Base-by-base conservation (phyloP, 371 early-diverging fungal genomes). In the Mucor indicus region DNA sequence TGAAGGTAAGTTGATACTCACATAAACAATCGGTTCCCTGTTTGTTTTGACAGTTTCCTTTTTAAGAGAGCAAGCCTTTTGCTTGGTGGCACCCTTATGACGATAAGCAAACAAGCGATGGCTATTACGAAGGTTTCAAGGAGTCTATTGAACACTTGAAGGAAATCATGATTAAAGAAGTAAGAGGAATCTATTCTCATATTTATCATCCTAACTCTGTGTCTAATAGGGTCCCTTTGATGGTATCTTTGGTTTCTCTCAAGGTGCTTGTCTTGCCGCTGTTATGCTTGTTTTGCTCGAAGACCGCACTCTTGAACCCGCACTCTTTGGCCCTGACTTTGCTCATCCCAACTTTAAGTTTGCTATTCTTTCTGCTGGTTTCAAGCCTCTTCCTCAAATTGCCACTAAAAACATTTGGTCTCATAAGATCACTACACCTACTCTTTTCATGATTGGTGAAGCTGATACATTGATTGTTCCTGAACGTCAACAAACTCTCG, bases 221-320 rank as follows among this genome's bases (percentile, higher is more conserved):
- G 6, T 30, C 33, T 17, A 13, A n/a, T 22, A 81, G 72, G 86
- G 85, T 4, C 85, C 86, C 2, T 89, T 86, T 57, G 82, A 84
- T 55, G 89, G 86, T 21, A 69, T 89, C 4, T 67, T 89, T 55
- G 89, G 89, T 5, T 89, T 89, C 55, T 85, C 85, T 8, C 89
- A 89, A 57, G 76, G 76, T 21, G 86, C 87, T 2, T 75, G 84
- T 20, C 69, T 86, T 62, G 85, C 89, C 5, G 80, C 85, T 11
- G 50, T 85, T 3, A 39, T 88, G 39, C 60, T 73, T 10, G 57
- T 69, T 11, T 51, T 77, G 23, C 48, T 86, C 19, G 72, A 76
- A 37, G 44, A 71, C 13, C 62, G 67, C 21, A 30, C 38, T 11
- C 16, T 57, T 24, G 33, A 48, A 21, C 70, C 70, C 24, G 39